phyloP scores from a whole-genome alignment of 345 rosid genomes.

The Rhizophora mangle region DNA sequence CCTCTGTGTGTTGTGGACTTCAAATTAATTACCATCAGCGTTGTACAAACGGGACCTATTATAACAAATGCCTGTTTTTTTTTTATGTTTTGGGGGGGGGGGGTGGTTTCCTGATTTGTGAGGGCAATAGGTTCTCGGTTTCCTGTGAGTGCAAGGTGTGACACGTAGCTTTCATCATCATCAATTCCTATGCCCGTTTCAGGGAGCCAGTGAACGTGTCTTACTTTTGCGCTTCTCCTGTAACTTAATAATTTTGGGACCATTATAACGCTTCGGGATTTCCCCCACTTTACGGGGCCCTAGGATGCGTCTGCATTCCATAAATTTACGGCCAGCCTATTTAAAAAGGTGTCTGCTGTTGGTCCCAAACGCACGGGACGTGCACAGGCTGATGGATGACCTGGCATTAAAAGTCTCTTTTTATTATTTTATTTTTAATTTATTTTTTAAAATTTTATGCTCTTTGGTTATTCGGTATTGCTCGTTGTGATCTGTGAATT shows the following conservation, averaged over 20 bases:
- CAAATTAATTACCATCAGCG: not conserved
- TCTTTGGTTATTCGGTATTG: too few species aligned
- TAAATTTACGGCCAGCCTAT: not conserved
- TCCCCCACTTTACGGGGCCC: too few species aligned
- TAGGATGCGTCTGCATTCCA: not conserved
- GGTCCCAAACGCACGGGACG: constrained; percentile 1
- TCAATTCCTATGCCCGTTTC: not conserved
- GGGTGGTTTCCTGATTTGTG: not conserved
- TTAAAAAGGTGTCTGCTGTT: constrained; percentile 6
- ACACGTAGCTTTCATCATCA: constrained; percentile 15
- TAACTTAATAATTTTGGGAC: constrained; percentile 9
- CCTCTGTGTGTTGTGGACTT: constrained; percentile 22
- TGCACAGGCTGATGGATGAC: not conserved
- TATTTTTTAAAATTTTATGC: too few species aligned
- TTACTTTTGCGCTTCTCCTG: not conserved
- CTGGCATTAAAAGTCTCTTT: not conserved
- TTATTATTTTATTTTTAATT: too few species aligned
- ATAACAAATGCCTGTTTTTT: constrained; percentile 2
- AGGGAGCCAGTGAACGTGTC: constrained; percentile 12
- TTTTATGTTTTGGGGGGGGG: too few species aligned
- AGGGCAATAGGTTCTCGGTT: constrained; percentile 7
- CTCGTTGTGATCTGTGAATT: too few species aligned
- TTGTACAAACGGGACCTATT: constrained; percentile 12
- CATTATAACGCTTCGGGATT: not conserved
- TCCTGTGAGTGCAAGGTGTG: constrained; percentile 7